Evolutionary conservation across 2,329 filamentous ascomycete species (phyloP), one percentile per base, ranked within the genome.

Genomic region (Aureobasidium sp.): DNA sequence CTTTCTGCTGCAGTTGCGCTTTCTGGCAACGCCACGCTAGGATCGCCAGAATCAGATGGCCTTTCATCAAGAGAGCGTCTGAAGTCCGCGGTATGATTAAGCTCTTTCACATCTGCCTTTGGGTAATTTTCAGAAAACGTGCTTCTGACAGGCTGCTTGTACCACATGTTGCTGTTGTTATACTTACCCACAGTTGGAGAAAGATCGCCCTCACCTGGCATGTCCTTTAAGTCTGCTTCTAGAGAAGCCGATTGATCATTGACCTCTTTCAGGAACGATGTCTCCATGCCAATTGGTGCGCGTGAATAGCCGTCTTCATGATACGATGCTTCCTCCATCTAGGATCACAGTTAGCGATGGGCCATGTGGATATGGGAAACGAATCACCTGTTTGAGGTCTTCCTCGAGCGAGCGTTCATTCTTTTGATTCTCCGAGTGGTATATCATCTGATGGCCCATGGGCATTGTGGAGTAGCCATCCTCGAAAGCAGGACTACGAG

Each of bases 261-360:
- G 57, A 72, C 73, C 65, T 83, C 81, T 63, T 78, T 73, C 4
- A 70, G 68, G 66, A 78, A 82, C 43, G 77, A 78, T 7, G 75
- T 78, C 65, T 83, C 77, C 37, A 82, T 70, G 4, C 80, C 80
- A 65, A 81, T 77, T 0, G 79, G 77, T 37, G 56, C 44, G 24
- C 55, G 62, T 13, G 52, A 57, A 27, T 65, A 66, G 17, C 62
- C 63, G 37, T 63, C 60, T 29, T 64, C 62, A 20, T 59, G 53
- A 15, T 63, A 47, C 12, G 51, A 47, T 26, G 50, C 50, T 41
- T 56, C 15, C 29, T 56, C 48, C 48, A 52, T 61, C 59, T 61
- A 20, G 9, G 15, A 12, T 27, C 27, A 17, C 4, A 27, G 24
- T 61, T 26, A 61, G 57, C n/a, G 20, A 44, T 29, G 15, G 17